phyloP scores from a whole-genome alignment of 1,284 basidiomycete genomes.

The Boletus smithii region DNA sequence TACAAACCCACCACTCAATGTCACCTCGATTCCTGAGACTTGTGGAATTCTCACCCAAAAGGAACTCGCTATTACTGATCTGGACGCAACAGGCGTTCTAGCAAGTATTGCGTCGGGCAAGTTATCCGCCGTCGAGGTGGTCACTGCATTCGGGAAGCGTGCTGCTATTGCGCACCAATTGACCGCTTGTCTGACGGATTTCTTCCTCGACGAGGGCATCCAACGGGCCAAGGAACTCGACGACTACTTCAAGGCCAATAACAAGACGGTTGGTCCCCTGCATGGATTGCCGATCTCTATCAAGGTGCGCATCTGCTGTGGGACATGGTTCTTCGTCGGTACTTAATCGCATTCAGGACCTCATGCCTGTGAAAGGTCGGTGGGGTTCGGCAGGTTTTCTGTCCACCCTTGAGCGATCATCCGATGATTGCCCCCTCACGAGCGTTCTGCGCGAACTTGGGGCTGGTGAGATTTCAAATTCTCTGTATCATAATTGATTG shows the following conservation, averaged over 20 bases:
- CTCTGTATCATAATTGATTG: background rate
- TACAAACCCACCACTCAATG: slow-evolving; percentile 26
- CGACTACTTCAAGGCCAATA: slow-evolving; percentile 34
- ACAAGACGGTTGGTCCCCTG: slow-evolving; percentile 42
- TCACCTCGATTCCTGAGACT: slow-evolving; percentile 32
- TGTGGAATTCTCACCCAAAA: slow-evolving; percentile 39
- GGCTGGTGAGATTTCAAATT: slow-evolving; percentile 23
- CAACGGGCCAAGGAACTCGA: slow-evolving; percentile 42
- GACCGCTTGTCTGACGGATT: slow-evolving; percentile 30
- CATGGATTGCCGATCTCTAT: slow-evolving; percentile 50
- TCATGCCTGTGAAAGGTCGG: slow-evolving; percentile 36
- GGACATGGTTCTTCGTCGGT: background rate
- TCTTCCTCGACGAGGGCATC: slow-evolving; percentile 34
- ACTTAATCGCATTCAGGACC: slow-evolving; percentile 35
- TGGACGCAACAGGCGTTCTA: slow-evolving; percentile 29
- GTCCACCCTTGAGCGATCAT: slow-evolving; percentile 22
- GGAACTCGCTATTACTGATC: slow-evolving; percentile 45
- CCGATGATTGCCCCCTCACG: slow-evolving; percentile 24
- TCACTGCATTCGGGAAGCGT: slow-evolving; percentile 32
- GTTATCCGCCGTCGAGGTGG: slow-evolving; percentile 26
- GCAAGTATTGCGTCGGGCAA: slow-evolving; percentile 18
- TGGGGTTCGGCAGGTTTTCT: slow-evolving; percentile 44
- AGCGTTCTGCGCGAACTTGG: slow-evolving; percentile 33
- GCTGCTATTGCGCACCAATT: slow-evolving; percentile 32
- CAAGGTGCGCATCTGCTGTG: slow-evolving; percentile 29